Evolutionary conservation across 257 asterid genomes (phyloP).

Genomic region (Ilex aquifolium): DNA sequence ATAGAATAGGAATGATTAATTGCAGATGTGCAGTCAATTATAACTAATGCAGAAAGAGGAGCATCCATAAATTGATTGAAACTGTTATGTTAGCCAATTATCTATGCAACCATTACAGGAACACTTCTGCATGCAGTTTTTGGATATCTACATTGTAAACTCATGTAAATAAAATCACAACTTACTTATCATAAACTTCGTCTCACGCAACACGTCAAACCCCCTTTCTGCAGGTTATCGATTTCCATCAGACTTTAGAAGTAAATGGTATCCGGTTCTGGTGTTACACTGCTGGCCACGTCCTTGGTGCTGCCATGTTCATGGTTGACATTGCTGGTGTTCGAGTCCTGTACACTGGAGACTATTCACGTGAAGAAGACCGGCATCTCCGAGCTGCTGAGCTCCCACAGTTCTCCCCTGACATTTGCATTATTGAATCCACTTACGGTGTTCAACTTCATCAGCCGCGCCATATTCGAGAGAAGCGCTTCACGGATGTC

Average conservation of each 20-base stretch:
- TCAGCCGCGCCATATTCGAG: constrained; percentile 76
- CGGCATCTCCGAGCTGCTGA: constrained; percentile 98
- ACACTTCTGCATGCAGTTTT: no score
- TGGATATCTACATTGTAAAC: no score
- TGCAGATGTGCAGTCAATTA: no score
- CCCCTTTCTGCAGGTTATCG: constrained; percentile 62
- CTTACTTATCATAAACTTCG: no score
- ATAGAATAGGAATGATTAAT: no score
- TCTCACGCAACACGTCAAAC: no score
- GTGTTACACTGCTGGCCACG: constrained; percentile 99
- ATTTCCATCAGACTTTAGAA: constrained; percentile 95
- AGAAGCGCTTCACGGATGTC: constrained; percentile 86
- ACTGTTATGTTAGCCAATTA: no score
- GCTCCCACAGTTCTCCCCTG: constrained; percentile 89
- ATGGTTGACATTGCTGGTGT: constrained; percentile 99
- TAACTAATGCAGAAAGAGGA: no score
- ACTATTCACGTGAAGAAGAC: constrained; percentile 95
- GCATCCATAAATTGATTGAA: no score
- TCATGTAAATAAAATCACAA: no score
- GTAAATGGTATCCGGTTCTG: constrained; percentile 95
- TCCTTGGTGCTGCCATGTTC: constrained; percentile 99
- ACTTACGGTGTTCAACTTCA: constrained; percentile 94
- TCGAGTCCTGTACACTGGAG: constrained; percentile 95
- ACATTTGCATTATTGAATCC: constrained; percentile 91
- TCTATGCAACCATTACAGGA: no score